Conservation (phyloP, 441 rosid species). For the Adansonia rubrostipa region DNA sequence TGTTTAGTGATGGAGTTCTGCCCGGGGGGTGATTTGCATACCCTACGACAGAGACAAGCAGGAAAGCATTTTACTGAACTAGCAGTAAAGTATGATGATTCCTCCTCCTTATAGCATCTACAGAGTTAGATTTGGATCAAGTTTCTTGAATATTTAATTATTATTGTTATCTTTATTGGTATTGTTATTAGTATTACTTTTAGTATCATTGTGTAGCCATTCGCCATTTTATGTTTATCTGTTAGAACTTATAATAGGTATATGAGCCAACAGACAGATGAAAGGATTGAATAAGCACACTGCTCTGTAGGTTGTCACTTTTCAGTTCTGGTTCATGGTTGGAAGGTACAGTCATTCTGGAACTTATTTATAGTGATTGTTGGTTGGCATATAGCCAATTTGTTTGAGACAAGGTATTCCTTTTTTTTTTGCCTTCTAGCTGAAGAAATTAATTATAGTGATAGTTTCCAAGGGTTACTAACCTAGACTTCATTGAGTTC, state of each 20-base stretch:
- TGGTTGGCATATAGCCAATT: no score
- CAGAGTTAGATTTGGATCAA: background rate
- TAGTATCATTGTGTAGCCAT: background rate
- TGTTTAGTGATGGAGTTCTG: constrained; percentile 82
- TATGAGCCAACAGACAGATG: background rate
- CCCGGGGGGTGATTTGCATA: constrained; percentile 90
- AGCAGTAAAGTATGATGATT: constrained; percentile 70
- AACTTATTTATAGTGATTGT: no score
- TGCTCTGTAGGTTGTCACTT: background rate
- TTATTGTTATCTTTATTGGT: background rate
- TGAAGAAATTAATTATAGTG: no score
- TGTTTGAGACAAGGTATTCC: no score
- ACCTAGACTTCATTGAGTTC: background rate
- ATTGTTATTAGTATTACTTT: background rate
- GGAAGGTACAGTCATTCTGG: no score
- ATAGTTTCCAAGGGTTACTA: background rate
- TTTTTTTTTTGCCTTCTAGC: no score
- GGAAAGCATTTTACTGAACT: constrained; percentile 80
- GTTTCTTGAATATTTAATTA: background rate
- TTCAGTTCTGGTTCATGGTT: no score
- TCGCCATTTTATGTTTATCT: background rate
- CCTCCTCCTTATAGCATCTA: constrained; percentile 12
- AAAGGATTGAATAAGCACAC: background rate
- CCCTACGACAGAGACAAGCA: constrained; percentile 79
- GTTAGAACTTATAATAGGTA: background rate